Evolutionary conservation across 768 basidiomycete genomes (phyloP), one percentile per base, ranked within the genome.

Genomic region (Lyophyllum shimeji): DNA sequence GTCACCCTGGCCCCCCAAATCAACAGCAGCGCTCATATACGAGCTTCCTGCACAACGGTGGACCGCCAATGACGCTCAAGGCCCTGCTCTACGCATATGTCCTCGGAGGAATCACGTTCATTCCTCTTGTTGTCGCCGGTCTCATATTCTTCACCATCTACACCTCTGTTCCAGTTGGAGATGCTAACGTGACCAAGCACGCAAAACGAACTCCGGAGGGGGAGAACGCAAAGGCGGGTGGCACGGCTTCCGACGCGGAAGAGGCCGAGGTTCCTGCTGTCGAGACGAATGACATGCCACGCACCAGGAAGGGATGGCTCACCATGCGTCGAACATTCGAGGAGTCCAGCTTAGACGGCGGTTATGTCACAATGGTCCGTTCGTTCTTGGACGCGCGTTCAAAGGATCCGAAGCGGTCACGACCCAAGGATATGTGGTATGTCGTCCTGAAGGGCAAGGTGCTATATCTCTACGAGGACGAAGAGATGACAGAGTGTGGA

Each of bases 361-460:
- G 87, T 43, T 93, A 94, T 65, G 88, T 92, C 52, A 85, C 80
- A n/a, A 73, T 92, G 58, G 84, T 94, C 65, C 83, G 84, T 53
- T 87, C 89, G 13, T 89, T 92, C 66, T 74, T 93, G 56, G 91
- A 93, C 63, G 76, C 90, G 17, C 80, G 90, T 54, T 91, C 90
- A 49, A 89, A 90, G 67, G 91, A 94, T 71, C 89, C 93, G 7
- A 90, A 88, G 66, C 79, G 83, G 40, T 85, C 89, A 13, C 81
- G 90, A 48, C 93, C 94, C 15, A 93, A 93, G 73, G 95, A 97
- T 68, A 87, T 82, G 82, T 97, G 91, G 86, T 97, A 87, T 68
- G 90, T 89, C 51, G 93, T 88, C 7, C 80, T 98, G 68, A 98
- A 98, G 78, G 92, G 90, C 43, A 89, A 85, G 64, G 86, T 96